Evolutionary conservation across 1,284 basidiomycete genomes (phyloP).

Genomic region (Ustilago vetiveriae): DNA sequence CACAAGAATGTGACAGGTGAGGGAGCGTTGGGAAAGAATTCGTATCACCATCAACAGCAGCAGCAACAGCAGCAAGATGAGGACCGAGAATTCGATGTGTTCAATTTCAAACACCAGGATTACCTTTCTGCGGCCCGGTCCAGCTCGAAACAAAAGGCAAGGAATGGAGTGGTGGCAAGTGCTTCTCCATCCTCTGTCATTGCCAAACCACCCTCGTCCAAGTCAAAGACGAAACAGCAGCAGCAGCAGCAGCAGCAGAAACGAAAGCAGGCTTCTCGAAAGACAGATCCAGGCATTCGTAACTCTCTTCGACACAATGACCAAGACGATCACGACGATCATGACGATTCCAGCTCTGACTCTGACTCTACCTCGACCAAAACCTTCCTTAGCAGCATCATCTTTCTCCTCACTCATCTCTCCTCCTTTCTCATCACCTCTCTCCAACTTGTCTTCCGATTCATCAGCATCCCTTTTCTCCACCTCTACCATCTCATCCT

Average conservation of each 20-base stretch:
- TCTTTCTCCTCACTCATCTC: background rate
- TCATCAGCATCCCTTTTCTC: slow-evolving; percentile 5
- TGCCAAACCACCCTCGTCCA: too few species aligned
- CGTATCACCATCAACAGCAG: slow-evolving; percentile 3
- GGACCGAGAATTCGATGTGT: slow-evolving; percentile 21
- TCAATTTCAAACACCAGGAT: slow-evolving; percentile 38
- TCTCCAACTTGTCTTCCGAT: background rate
- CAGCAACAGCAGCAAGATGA: background rate
- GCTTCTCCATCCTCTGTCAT: slow-evolving; percentile 10
- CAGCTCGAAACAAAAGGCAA: background rate
- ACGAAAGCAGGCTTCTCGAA: background rate
- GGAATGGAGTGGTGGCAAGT: background rate
- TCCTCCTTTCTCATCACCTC: background rate
- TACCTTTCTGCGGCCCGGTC: slow-evolving; percentile 11
- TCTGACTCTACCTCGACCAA: too few species aligned
- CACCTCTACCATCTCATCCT: background rate
- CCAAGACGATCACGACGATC: slow-evolving; percentile 5
- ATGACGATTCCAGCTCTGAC: too few species aligned
- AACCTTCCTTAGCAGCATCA: background rate
- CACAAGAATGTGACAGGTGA: background rate
- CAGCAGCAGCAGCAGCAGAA: slow-evolving; percentile 1
- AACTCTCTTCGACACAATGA: background rate
- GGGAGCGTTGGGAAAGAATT: background rate
- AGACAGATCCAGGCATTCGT: too few species aligned
- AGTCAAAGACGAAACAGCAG: background rate